Evolutionary conservation across 1,139 yeast genomes (phyloP).

Genomic region (Hyphopichia buzzinii): DNA sequence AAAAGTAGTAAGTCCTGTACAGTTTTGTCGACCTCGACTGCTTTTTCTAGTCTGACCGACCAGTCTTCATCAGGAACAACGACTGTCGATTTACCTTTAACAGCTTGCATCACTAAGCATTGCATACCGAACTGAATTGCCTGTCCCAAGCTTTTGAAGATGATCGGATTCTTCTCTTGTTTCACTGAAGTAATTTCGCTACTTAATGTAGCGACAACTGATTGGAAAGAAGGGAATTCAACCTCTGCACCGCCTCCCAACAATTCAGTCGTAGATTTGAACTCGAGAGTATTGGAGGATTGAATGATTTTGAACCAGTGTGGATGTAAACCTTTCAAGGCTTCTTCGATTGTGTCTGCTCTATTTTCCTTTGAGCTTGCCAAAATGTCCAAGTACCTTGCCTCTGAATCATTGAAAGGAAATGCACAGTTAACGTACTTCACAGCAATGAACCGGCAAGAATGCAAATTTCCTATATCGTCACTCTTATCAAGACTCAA

Average conservation of each 20-base stretch:
- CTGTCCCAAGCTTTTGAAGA: conserved; percentile 31
- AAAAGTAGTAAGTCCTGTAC: conserved; percentile 41
- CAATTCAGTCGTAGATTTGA: conserved; percentile 43
- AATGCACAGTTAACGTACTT: conserved; percentile 66
- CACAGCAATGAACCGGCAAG: conserved; percentile 60
- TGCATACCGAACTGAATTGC: conserved; percentile 52
- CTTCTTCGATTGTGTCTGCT: conserved; percentile 77
- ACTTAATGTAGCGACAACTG: conserved; percentile 28
- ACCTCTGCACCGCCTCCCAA: conserved; percentile 35
- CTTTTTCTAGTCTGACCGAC: conserved; percentile 70
- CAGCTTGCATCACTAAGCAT: conserved; percentile 64
- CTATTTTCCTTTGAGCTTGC: conserved; percentile 60
- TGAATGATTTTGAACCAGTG: conserved; percentile 56
- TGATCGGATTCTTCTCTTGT: conserved; percentile 16
- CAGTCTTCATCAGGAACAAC: conserved; percentile 72
- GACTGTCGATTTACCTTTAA: conserved; percentile 50
- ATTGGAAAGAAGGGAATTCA: conserved; percentile 44
- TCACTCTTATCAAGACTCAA: conserved; percentile 24
- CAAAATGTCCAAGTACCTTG: conserved; percentile 65
- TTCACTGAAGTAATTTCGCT: conserved; percentile 20
- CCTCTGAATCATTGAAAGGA: conserved; percentile 66
- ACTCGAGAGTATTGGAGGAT: conserved; percentile 40
- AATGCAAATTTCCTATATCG: conserved; percentile 23
- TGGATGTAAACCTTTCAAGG: conserved; percentile 80
- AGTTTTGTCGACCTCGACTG: conserved; percentile 57